These are phyloP conservation scores for Cotoneaster glaucophyllus DNA, from an alignment of 306 rosid genomes.

Conservation along the genomic window DNA sequence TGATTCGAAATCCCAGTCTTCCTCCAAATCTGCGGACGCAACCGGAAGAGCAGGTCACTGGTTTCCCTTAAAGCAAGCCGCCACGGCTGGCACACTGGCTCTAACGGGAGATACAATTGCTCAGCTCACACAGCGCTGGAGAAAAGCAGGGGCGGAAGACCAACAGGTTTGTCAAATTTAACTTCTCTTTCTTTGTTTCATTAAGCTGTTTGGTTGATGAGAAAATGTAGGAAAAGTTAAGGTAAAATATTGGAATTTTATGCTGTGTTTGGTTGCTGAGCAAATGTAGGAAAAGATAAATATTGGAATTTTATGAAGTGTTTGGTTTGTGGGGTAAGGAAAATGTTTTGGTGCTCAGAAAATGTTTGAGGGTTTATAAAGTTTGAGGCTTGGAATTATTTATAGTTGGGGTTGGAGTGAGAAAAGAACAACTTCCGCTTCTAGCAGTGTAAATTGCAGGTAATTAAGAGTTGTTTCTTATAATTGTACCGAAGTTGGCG, in stretches of 20 bases:
- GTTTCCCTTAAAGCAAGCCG: slow-evolving; percentile 76
- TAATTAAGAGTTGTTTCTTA: not conserved
- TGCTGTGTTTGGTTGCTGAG: slow-evolving; percentile 15
- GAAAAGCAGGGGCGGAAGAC: slow-evolving; percentile 12
- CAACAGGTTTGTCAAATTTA: slow-evolving; percentile 23
- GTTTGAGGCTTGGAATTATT: not conserved
- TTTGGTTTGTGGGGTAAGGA: not conserved
- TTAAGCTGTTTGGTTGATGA: not conserved
- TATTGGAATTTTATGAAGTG: not conserved
- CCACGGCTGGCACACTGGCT: slow-evolving; percentile 58
- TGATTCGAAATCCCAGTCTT: slow-evolving; percentile 31
- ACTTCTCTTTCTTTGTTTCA: not conserved
- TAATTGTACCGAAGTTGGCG: not conserved
- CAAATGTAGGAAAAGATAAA: not conserved
- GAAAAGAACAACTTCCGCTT: not conserved
- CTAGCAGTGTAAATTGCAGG: not conserved
- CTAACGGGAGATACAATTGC: slow-evolving; percentile 52
- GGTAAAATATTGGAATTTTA: not conserved
- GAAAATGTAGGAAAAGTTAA: not conserved
- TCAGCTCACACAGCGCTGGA: slow-evolving; percentile 39
- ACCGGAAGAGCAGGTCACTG: slow-evolving; percentile 39
- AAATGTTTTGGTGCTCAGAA: slow-evolving; percentile 5
- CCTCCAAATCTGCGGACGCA: slow-evolving; percentile 37
- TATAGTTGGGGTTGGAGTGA: not conserved
- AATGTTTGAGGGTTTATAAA: not conserved